Evolutionary conservation across 768 basidiomycete species (phyloP), one percentile per base, ranked within the genome.

Genomic region (Calocera viscosa): DNA sequence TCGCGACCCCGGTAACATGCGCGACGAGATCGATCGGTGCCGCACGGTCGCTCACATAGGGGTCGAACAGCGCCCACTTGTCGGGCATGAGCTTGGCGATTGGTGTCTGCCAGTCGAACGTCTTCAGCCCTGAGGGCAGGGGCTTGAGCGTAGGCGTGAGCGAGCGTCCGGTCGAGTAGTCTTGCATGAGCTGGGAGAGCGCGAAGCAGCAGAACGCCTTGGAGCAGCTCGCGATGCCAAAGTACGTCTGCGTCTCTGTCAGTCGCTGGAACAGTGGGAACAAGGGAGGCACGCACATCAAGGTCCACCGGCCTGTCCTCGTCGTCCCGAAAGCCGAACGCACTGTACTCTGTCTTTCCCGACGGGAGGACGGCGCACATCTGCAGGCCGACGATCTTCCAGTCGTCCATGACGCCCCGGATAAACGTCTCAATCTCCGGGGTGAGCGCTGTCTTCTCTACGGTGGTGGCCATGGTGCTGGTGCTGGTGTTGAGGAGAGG

Each of bases 171-270:
- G 71, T 66, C 14, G 73, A 72, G 68, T 76, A 80, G 68, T 80
- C 80, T 30, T 79, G 76, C 63, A 80, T 77, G 26, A 81, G 74
- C n/a, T 81, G 75, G 5, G 80, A 79, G 0, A 81, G 63, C 1
- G 79, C 75, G 0, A 74, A 75, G 1, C 74, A 71, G 10, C 79
- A 70, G 71, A 81, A 81, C 5, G 77, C 77, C 60, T 80, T 78
- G 8, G 77, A 79, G 28, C 76, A 75, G 0, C 77, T 79, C 1
- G 70, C 78, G 41, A 79, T 70, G 39, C 71, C 68, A 67, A 80
- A 78, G 30, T 80, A 66, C 0, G 80, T 81, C 79, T 80, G 39
- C 40, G 3, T 3, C 53, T n/a, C n/a, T n/a, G n/a, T n/a, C n/a
- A n/a, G n/a, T n/a, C n/a, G n/a, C n/a, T n/a, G n/a, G n/a, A n/a